Base-by-base conservation (phyloP, 768 basidiomycete species). In the Clathrus columnatus region DNA sequence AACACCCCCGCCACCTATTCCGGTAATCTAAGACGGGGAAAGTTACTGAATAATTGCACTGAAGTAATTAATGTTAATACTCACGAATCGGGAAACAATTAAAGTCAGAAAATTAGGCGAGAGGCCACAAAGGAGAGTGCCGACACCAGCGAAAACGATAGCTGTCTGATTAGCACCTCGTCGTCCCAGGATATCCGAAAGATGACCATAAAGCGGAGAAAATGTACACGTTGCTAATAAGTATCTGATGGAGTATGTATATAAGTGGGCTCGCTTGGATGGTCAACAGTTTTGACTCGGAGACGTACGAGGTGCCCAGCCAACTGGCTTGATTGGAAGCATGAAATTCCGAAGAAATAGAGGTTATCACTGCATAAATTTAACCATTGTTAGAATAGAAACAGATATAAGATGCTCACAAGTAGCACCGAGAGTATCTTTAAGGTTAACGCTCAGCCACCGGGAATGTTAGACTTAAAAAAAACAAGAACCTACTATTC, bases 161-260 rank as follows among this genome's bases (percentile, higher is more conserved):
- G 36, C 36, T 8, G n/a, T 4, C n/a, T 36, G 36, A 36, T n/a
- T n/a, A 14, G 36, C n/a, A 11, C 36, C 7, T 4, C 36, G 36
- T 11, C 36, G 36, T 4, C 36, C 36, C 11, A 36, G 36, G 10
- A 36, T 36, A n/a, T 36, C 36, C 4, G 14, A 14, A 14, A 36
- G 36, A 14, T n/a, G 36, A 4, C 36, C 36, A 8, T 36, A 36
- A 36, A 36, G 36, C 2, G 36, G 36, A n/a, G 36, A 14, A 36
- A 36, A 36, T 14, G 36, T n/a, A n/a, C 36, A 36, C 8, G 54
- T 55, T 24, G 54, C 44, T 30, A 55, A 46, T 10, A 55, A 48
- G 32, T 47, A 30, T 5, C 54, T 55, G 26, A 18, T 11, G 28
- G 16, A 48, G 16, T 46, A 14, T 24, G 14, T 28, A 24, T 24